A percentile compares a stretch with the other conserved stretches of the same genome.
phyloP scores from a whole-genome alignment of 2,329 filamentous ascomycete species.

The Venturia carpophila region DNA sequence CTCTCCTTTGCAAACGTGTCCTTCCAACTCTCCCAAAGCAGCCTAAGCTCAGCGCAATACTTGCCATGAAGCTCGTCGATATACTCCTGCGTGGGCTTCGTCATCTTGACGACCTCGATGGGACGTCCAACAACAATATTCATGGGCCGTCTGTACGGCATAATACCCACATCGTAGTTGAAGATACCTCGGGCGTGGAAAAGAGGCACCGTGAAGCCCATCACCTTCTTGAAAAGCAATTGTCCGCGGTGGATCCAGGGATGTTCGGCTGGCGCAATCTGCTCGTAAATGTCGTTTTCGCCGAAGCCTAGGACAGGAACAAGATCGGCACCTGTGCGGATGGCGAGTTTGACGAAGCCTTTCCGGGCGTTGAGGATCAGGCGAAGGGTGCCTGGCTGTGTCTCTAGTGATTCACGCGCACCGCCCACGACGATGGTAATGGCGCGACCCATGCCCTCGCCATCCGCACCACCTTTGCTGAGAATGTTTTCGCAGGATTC shows the following conservation, averaged over 20 bases:
- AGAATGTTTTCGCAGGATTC: conserved; percentile 87
- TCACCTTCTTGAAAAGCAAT: conserved; percentile 71
- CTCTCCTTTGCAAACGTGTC: conserved; percentile 61
- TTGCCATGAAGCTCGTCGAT: conserved; percentile 71
- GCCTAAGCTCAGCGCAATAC: conserved; percentile 68
- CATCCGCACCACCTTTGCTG: conserved; percentile 66
- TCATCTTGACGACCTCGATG: conserved; percentile 57
- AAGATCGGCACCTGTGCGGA: conserved; percentile 84
- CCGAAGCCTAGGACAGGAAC: conserved; percentile 90
- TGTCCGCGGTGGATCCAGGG: conserved; percentile 74
- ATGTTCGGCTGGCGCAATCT: conserved; percentile 68
- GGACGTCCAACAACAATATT: conserved; percentile 86
- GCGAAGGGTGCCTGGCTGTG: conserved; percentile 66
- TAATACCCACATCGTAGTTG: conserved; percentile 94
- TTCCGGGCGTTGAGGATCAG: conserved; percentile 78
- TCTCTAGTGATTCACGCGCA: conserved; percentile 84
- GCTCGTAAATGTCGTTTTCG: conserved; percentile 93
- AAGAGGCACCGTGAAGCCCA: conserved; percentile 88
- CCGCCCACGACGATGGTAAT: conserved; percentile 95
- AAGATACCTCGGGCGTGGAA: conserved; percentile 89
- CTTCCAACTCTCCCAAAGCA: conserved; percentile 71
- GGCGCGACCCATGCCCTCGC: conserved; percentile 82
- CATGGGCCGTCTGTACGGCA: conserved; percentile 83
- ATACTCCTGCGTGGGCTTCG: conserved; percentile 63
- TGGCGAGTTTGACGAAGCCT: conserved; percentile 88